phyloP scores from a whole-genome alignment of 805 yeast genomes.

The Zygotorulaspora florentina region DNA sequence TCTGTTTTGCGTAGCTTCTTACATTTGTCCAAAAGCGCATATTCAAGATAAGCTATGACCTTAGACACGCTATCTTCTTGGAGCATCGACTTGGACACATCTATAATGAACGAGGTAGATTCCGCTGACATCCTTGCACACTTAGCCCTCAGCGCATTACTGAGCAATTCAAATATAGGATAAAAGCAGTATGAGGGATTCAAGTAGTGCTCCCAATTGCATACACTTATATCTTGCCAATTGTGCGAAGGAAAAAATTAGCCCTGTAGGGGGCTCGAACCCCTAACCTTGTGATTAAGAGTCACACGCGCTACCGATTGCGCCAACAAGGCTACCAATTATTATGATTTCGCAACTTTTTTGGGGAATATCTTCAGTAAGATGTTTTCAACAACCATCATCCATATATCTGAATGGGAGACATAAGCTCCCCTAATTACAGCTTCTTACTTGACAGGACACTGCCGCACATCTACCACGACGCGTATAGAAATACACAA shows the following conservation, averaged over 20 bases:
- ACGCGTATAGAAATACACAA: no score
- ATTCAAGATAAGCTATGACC: slow-evolving; percentile 26
- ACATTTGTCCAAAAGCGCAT: slow-evolving; percentile 26
- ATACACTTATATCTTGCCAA: no score
- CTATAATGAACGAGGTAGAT: slow-evolving; percentile 28
- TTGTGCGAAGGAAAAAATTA: slow-evolving; percentile 8
- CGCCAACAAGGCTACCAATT: slow-evolving; percentile 22
- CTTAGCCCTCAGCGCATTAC: no score
- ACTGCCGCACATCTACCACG: no score
- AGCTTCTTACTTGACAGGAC: no score
- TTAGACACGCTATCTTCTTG: slow-evolving; percentile 12
- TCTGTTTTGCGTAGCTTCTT: slow-evolving; percentile 32
- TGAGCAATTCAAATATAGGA: no score
- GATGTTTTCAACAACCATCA: no score
- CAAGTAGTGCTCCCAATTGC: no score
- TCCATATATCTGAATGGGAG: no score
- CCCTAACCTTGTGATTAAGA: slow-evolving; percentile 28
- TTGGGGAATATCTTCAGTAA: background rate
- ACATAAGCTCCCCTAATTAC: no score
- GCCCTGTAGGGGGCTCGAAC: slow-evolving; percentile 30
- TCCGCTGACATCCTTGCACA: slow-evolving; percentile 19
- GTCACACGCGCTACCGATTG: slow-evolving; percentile 29
- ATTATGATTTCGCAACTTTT: background rate
- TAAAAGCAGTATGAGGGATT: no score
- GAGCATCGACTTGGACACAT: slow-evolving; percentile 23